Evolutionary conservation across 352 stramenopile genomes (phyloP).

Genomic region (Halophytophthora batemanensis): DNA sequence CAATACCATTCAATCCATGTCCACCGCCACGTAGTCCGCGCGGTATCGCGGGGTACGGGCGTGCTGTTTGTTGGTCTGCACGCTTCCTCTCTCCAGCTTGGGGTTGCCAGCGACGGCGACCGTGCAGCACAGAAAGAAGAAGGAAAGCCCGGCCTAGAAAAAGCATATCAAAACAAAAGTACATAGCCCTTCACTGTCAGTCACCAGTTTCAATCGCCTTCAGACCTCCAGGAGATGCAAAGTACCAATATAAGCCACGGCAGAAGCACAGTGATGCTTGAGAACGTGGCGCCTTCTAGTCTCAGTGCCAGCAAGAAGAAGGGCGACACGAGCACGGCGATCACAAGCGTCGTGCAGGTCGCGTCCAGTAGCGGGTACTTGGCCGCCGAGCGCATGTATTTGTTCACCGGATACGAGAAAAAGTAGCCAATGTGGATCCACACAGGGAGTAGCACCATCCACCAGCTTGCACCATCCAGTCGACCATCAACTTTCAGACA

Average conservation of each 20-base stretch:
- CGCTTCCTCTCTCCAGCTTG: slow-evolving; percentile 28
- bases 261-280: slow-evolving; percentile 69
- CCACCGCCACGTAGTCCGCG: slow-evolving; percentile 50
- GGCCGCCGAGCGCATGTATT: slow-evolving; percentile 38
- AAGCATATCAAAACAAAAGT: background rate
- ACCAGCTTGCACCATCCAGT: slow-evolving; percentile 55
- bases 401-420: slow-evolving; percentile 42
- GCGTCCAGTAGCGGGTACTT: slow-evolving; percentile 45
- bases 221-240: slow-evolving; percentile 6
- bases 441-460: slow-evolving; percentile 65
- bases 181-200: background rate
- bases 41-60: slow-evolving; percentile 38
- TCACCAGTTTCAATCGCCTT: slow-evolving; percentile 5
- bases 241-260: slow-evolving; percentile 76
- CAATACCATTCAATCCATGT: slow-evolving; percentile 25
- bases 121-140: slow-evolving; percentile 66
- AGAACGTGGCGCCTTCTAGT: slow-evolving; percentile 56
- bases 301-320: slow-evolving; percentile 67
- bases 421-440: slow-evolving; percentile 66
- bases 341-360: slow-evolving; percentile 39
- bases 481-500: slow-evolving; percentile 59
- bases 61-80: slow-evolving; percentile 21
- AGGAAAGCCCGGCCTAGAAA: slow-evolving; percentile 46
- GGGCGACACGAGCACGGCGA: slow-evolving; percentile 52
- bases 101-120: slow-evolving; percentile 55